A percentile compares a stretch with the other conserved stretches of the same genome.
Evolutionary conservation across 176 grass and related monocot species (phyloP).

Genomic region (Lolium perenne): DNA sequence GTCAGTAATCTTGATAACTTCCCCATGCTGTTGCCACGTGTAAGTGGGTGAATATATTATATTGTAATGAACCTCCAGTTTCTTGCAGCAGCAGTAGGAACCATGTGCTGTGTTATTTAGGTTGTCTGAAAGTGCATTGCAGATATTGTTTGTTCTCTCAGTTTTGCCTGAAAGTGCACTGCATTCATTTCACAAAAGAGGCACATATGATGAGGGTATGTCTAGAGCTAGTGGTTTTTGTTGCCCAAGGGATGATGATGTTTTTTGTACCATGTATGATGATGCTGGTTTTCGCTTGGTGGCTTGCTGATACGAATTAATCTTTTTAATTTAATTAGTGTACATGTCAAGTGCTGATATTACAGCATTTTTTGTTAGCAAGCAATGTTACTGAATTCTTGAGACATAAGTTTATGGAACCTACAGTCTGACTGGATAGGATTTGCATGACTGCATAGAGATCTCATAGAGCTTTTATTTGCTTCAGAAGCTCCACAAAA

Average conservation of each 20-base stretch:
- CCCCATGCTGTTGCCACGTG: neutral
- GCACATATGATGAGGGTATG: neutral
- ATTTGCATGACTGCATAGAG: neutral
- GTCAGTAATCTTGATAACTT: neutral
- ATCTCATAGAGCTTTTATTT: neutral
- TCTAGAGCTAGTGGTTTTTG: neutral
- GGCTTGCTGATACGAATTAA: neutral
- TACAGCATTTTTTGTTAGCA: neutral
- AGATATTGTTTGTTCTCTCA: neutral
- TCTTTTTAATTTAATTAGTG: neutral
- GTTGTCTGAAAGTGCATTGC: neutral
- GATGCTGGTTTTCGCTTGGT: neutral
- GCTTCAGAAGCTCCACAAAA: neutral
- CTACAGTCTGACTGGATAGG: neutral
- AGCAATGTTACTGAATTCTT: neutral
- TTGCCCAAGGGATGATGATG: neutral
- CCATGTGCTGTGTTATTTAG: neutral
- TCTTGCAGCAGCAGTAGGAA: neutral
- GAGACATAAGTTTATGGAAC: neutral
- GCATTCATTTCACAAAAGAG: neutral
- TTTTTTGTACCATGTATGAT: neutral
- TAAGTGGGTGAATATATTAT: neutral
- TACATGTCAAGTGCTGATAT: neutral
- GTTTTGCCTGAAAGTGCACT: neutral
- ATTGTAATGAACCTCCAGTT: slow-evolving; percentile 1